These are phyloP conservation scores for Suhomyces tanzawaensis DNA, from an alignment of 805 yeast genomes.

Conservation along the genomic window DNA sequence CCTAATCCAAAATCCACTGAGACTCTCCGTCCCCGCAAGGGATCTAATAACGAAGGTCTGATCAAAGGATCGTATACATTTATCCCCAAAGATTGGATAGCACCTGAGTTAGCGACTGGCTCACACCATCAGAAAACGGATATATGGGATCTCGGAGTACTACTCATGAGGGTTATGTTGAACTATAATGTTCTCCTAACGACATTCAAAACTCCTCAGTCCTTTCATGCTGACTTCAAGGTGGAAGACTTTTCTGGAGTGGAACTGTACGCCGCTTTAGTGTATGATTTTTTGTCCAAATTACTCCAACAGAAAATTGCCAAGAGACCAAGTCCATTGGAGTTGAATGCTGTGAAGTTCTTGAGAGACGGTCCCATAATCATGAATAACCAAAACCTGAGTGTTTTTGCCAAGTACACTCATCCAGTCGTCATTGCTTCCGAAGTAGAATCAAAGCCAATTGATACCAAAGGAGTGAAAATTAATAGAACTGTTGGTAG, in stretches of 20 bases:
- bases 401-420: not conserved
- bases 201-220: constrained; percentile 48
- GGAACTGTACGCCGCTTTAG: constrained; percentile 60
- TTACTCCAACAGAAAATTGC: constrained; percentile 66
- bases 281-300: constrained; percentile 62
- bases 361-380: constrained; percentile 66
- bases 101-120: constrained; percentile 64
- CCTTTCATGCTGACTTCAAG: constrained; percentile 25
- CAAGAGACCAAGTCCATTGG: constrained; percentile 79
- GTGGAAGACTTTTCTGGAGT: constrained; percentile 50
- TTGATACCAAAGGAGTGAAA: not conserved
- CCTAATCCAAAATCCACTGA: constrained; percentile 13
- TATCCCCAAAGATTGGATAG: constrained; percentile 56
- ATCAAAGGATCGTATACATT: constrained; percentile 5
- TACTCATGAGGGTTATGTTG: constrained; percentile 48
- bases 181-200: constrained; percentile 62
- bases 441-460: too few relatives aligned
- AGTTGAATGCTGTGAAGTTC: constrained; percentile 79
- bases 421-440: not conserved
- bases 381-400: constrained; percentile 1
- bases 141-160: constrained; percentile 88
- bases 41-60: not conserved
- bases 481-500: not conserved
- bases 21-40: not conserved
- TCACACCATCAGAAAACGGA: constrained; percentile 77